phyloP scores from a whole-genome alignment of 345 rosid species.

The Combretum micranthum region DNA sequence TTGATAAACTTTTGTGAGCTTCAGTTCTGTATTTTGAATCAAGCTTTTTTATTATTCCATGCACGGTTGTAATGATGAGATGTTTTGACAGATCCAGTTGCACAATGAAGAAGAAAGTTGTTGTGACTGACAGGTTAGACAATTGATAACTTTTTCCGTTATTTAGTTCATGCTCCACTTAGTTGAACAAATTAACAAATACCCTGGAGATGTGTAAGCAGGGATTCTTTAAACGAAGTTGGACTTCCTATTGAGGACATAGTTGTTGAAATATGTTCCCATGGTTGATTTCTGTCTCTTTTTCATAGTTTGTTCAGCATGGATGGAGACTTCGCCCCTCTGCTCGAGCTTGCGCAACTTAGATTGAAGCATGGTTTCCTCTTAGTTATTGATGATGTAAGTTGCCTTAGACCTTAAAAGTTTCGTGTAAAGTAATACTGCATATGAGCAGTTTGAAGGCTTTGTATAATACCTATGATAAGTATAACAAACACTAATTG shows the following conservation, averaged over 20 bases:
- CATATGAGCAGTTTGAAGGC: not conserved
- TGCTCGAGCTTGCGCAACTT: conserved; percentile 67
- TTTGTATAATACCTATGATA: too few species aligned
- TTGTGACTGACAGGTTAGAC: conserved; percentile 91
- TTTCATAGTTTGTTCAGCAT: conserved; percentile 78
- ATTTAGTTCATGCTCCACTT: conserved; percentile 5
- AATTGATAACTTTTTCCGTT: conserved; percentile 5
- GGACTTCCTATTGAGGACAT: too few species aligned
- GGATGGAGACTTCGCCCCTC: conserved; percentile 99
- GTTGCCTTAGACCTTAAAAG: conserved; percentile 18
- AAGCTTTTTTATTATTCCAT: conserved; percentile 4
- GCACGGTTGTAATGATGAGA: conserved; percentile 10
- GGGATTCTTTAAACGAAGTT: too few species aligned
- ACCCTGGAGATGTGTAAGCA: not conserved
- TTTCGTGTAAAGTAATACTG: not conserved
- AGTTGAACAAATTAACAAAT: not conserved
- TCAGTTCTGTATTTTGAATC: conserved; percentile 6
- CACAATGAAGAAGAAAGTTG: conserved; percentile 68
- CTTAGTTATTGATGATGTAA: conserved; percentile 87
- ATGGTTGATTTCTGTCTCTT: not conserved
- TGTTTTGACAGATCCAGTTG: conserved; percentile 57
- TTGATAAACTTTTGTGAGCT: conserved; percentile 57
- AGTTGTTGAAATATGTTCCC: too few species aligned
- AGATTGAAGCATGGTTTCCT: conserved; percentile 68
- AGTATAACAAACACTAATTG: too few species aligned